Evolutionary conservation across 1,139 yeast species (phyloP).

Genomic region (Candida dubliniensis): DNA sequence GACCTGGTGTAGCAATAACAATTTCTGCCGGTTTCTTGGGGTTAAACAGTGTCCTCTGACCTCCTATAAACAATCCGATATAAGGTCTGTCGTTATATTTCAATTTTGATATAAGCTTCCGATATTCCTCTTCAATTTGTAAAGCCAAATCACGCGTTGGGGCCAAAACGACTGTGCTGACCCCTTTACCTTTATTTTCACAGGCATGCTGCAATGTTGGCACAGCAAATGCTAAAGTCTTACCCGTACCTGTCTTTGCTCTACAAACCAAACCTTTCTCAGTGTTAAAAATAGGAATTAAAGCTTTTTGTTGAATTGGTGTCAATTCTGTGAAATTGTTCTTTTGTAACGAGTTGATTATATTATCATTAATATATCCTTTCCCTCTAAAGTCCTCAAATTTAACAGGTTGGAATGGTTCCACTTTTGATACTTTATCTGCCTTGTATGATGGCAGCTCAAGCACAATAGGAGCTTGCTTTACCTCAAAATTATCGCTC

Average conservation of each 20-base stretch:
- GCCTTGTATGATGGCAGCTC: not conserved
- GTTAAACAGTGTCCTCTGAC: slow-evolving; percentile 28
- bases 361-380: slow-evolving; percentile 15
- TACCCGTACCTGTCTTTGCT: slow-evolving; percentile 96
- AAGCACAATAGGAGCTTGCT: not conserved
- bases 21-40: slow-evolving; percentile 39
- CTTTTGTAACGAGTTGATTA: slow-evolving; percentile 34
- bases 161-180: slow-evolving; percentile 68
- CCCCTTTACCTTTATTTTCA: slow-evolving; percentile 26
- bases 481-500: not conserved
- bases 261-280: slow-evolving; percentile 72
- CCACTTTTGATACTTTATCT: not conserved
- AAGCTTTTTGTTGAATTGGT: slow-evolving; percentile 74
- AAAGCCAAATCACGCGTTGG: slow-evolving; percentile 93
- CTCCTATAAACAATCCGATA: slow-evolving; percentile 40
- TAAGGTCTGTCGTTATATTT: slow-evolving; percentile 17
- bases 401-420: slow-evolving; percentile 5
- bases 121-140: slow-evolving; percentile 73
- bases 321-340: slow-evolving; percentile 57
- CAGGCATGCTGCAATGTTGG: slow-evolving; percentile 61
- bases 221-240: slow-evolving; percentile 82
- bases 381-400: slow-evolving; percentile 15
- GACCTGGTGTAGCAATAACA: slow-evolving; percentile 89
- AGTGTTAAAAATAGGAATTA: slow-evolving; percentile 62
- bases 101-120: slow-evolving; percentile 35